Evolutionary conservation across 2,329 filamentous ascomycete species (phyloP).

Genomic region (Hypoxylon rubiginosum): DNA sequence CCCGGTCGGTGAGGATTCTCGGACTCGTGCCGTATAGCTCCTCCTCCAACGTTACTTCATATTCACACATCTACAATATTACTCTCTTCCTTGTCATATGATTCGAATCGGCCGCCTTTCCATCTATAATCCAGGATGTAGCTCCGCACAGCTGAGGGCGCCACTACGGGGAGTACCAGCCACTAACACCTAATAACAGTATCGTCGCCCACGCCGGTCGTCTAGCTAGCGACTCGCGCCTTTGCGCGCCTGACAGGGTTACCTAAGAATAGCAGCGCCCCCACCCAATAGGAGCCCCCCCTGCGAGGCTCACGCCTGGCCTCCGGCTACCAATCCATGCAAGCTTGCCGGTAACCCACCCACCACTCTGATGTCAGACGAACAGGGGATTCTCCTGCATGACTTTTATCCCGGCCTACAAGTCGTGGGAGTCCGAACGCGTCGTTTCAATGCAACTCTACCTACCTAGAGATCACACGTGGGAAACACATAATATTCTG

Average conservation of each 20-base stretch:
- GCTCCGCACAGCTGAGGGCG: conserved; percentile 6
- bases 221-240: conserved; percentile 34
- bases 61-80: not conserved
- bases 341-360: conserved; percentile 34
- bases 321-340: conserved; percentile 37
- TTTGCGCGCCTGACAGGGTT: conserved; percentile 11
- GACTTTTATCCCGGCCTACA: conserved; percentile 34
- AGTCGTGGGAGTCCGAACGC: conserved; percentile 33
- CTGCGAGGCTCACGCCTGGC: conserved; percentile 32
- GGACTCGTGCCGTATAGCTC: not conserved
- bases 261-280: conserved; percentile 41
- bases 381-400: conserved; percentile 37
- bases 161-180: conserved; percentile 8
- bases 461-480: conserved; percentile 26
- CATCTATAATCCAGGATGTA: not conserved
- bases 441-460: conserved; percentile 24
- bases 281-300: conserved; percentile 30
- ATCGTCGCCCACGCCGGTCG: conserved; percentile 29
- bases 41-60: not conserved
- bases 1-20: conserved; percentile 10
- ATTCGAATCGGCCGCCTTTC: conserved; percentile 2
- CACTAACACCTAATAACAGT: conserved; percentile 18
- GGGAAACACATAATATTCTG: conserved; percentile 16
- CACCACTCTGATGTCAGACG: conserved; percentile 44
- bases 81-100: conserved; percentile 11